Base-by-base conservation (phyloP, 768 basidiomycete genomes). In the Auriscalpium orientale region DNA sequence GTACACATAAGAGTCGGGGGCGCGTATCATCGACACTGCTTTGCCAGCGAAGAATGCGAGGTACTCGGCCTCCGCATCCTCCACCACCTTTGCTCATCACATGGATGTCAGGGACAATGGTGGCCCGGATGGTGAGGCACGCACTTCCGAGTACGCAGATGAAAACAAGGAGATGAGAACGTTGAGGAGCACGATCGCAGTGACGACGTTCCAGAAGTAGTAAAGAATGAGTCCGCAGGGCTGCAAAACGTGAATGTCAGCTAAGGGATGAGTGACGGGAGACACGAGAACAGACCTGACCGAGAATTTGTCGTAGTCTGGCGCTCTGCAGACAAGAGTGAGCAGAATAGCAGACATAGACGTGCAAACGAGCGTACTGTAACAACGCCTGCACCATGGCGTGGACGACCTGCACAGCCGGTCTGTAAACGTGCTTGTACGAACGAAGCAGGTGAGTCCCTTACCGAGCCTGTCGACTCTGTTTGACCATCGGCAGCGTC, bases 111-210 rank as follows among this genome's bases (percentile, higher is more conserved):
- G 18, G n/a, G 18, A 8, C 13, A 38, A 33, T 36, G 51, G 45
- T 13, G 49, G 15, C 15, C 40, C 12, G 28, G 3, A 46, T 7
- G 22, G 46, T 34, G 37, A 7, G 21, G 10, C n/a, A 72, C 79
- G 68, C 54, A 90, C 91, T 63, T 94, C 93, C 11, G 85, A 82
- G 65, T 95, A 95, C 1, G 93, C 92, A 50, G 92, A 91, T 16
- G 93, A 85, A 68, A 97, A 97, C 63, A 98, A 73, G n/a, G 94
- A 97, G 63, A 98, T 93, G 65, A 98, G 78, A 66, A 98, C 84
- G 67, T 98, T 98, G 67, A 97, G 80, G 50, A 97, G 77, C 53
- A 98, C 81, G 50, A 97, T 79, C 16, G 83, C 87, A 2, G 90
- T 87, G 20, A 84, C 79, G 53, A 91, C 79, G 70, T 86, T 92